A percentile compares a stretch with the other conserved stretches of the same genome.
Conservation (phyloP, 1,284 basidiomycete genomes). For the Irpex lacteus region DNA sequence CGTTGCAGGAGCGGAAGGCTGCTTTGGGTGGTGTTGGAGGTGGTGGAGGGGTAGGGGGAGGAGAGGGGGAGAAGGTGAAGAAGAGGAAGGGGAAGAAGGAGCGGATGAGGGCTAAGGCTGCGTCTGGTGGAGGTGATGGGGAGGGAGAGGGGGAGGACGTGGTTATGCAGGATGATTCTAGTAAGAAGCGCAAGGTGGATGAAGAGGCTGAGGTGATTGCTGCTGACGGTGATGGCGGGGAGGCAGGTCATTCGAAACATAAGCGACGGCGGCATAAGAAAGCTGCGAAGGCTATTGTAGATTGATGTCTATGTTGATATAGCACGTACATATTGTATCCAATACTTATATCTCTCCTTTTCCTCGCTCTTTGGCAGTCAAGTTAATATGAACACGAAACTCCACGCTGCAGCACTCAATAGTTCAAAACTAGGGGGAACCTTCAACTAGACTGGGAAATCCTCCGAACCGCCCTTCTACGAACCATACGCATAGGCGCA, state of each 20-base stretch:
- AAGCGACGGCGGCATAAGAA: slow-evolving; percentile 14
- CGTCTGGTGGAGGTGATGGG: slow-evolving; percentile 20
- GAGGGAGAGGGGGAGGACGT: slow-evolving; percentile 24
- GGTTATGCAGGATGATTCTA: slow-evolving; percentile 6
- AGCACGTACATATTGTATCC: background rate
- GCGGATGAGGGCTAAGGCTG: slow-evolving; percentile 50
- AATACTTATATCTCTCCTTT: background rate
- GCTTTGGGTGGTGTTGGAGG: slow-evolving; percentile 9
- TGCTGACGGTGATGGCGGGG: slow-evolving; percentile 7
- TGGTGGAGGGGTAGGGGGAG: slow-evolving; percentile 5
- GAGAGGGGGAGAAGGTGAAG: slow-evolving; percentile 37
- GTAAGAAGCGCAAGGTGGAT: slow-evolving; percentile 3
- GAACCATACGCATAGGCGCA: no score
- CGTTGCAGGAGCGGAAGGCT: slow-evolving; percentile 26
- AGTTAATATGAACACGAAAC: background rate
- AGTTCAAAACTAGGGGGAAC: no score
- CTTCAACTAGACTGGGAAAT: no score
- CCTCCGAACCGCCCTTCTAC: no score
- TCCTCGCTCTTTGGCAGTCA: background rate
- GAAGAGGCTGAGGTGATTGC: slow-evolving; percentile 10
- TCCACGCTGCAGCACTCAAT: background rate
- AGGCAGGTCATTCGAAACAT: slow-evolving; percentile 4
- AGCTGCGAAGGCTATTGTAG: background rate
- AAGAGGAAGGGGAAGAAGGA: slow-evolving; percentile 79
- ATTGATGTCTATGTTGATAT: background rate